Base-by-base conservation (phyloP, 768 basidiomycete species). In the Boletus speciosus region DNA sequence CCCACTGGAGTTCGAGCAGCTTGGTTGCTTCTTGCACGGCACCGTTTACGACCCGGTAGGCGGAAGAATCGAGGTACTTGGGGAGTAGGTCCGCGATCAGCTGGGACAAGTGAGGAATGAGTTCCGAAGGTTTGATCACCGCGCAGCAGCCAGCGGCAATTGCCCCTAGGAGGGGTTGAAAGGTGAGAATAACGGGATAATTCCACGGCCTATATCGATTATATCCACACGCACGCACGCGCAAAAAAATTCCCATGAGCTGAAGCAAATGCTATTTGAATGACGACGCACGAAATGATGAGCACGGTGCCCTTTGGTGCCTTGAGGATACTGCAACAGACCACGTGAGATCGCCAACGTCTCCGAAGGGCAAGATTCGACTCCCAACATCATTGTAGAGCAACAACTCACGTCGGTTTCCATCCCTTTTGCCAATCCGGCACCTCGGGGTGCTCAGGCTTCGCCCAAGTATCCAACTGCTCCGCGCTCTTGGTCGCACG, bases 141-240 rank as follows among this genome's bases (percentile, higher is more conserved):
- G 77, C 79, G n/a, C 82, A 77, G 61, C 85, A 87, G 0, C 89
- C 90, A 1, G 88, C 87, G 0, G 86, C 76, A 46, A 92, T 85
- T 1, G 89, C 89, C 5, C 88, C 88, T 47, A 79, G 74, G 21
- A 86, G 70, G 4, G 87, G 86, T 37, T 78, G 77, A 6, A 87
- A 65, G 5, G 63, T 73, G 32, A 85, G 74, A 10, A 81, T 69
- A 47, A 82, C 61, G 0, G 86, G 86, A 59, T 81, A 87, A 61
- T 87, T 87, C 83, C 84, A 86, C 2, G 84, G 84, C 16, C 84
- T 85, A 31, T 12, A 47, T 16, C 32, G 35, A 41, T 41, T 5
- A 6, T 4, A 9, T 27, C 14, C 23, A 27, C 21, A 44, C 16
- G 21, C 23, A 29, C 27, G 14, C 14, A 8, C 3, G 14, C 25